Conservation (phyloP, 768 basidiomycete genomes). For the Tulasnella sp. region DNA sequence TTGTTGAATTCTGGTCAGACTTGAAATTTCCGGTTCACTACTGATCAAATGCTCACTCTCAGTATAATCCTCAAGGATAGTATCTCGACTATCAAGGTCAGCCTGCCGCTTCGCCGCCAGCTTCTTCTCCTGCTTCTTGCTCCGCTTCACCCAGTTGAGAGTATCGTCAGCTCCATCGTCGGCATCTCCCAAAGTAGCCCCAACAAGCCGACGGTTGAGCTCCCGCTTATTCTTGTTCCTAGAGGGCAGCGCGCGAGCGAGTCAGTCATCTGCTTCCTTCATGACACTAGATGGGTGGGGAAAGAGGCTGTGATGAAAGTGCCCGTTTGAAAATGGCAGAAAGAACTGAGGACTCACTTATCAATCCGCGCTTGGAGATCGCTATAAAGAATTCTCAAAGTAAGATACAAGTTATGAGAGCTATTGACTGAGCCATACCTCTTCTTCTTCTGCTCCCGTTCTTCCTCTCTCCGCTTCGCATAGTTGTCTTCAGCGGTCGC, state of each 20-base stretch:
- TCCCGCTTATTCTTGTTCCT: constrained; percentile 92
- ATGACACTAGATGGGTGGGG: not conserved
- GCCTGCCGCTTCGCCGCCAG: constrained; percentile 70
- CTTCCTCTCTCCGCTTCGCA: constrained; percentile 53
- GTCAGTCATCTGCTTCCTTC: constrained; percentile 31
- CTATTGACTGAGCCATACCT: constrained; percentile 50
- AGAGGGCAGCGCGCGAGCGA: constrained; percentile 31
- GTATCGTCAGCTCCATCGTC: constrained; percentile 66
- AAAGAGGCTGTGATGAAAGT: constrained; percentile 8
- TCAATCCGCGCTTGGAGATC: constrained; percentile 52
- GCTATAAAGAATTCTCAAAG: constrained; percentile 18
- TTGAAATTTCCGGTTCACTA: not conserved
- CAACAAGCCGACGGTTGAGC: constrained; percentile 84
- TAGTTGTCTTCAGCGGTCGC: constrained; percentile 83
- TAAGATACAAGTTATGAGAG: not conserved
- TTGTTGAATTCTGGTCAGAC: not conserved
- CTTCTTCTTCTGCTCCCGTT: constrained; percentile 57
- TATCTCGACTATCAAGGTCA: constrained; percentile 75
- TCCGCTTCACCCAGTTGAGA: constrained; percentile 81
- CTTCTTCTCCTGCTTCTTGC: constrained; percentile 85
- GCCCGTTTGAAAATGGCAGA: constrained; percentile 4
- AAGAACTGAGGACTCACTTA: constrained; percentile 67
- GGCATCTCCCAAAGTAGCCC: constrained; percentile 81
- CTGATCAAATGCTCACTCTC: constrained; percentile 53
- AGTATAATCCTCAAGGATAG: constrained; percentile 61